phyloP scores from a whole-genome alignment of 768 basidiomycete species.

The Chalciporus piperatus region DNA sequence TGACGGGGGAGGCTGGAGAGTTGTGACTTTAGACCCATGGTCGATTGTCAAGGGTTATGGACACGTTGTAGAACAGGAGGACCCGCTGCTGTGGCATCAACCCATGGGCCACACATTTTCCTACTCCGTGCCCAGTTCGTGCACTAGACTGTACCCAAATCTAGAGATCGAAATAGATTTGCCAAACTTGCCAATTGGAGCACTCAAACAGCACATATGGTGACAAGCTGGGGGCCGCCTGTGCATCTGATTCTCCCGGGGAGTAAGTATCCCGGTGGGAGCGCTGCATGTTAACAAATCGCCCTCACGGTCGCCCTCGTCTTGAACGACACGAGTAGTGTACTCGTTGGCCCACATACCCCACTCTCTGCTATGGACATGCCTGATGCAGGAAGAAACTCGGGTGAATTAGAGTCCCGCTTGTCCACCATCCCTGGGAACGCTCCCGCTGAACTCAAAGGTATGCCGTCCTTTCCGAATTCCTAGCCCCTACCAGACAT shows the following conservation, averaged over 20 bases:
- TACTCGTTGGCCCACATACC: neutral
- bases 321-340: neutral
- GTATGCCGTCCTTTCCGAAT: conserved; percentile 9
- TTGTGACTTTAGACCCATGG: no score
- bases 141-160: neutral
- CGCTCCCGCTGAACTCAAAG: conserved; percentile 18
- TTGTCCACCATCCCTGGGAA: conserved; percentile 16
- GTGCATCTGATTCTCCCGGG: neutral
- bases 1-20: no score
- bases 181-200: neutral
- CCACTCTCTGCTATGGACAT: neutral
- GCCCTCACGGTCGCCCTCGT: neutral
- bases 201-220: no score
- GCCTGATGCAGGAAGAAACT: neutral
- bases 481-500: neutral
- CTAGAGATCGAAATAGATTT: conserved; percentile 2
- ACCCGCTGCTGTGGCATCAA: no score
- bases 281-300: neutral
- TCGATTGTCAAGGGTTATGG: no score
- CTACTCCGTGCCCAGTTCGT: no score
- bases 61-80: no score
- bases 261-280: neutral
- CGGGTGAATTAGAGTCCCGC: neutral
- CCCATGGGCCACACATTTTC: no score
- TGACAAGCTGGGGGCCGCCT: no score